Conservation (phyloP, 257 asterid genomes). For the Galeopsis tetrahit region DNA sequence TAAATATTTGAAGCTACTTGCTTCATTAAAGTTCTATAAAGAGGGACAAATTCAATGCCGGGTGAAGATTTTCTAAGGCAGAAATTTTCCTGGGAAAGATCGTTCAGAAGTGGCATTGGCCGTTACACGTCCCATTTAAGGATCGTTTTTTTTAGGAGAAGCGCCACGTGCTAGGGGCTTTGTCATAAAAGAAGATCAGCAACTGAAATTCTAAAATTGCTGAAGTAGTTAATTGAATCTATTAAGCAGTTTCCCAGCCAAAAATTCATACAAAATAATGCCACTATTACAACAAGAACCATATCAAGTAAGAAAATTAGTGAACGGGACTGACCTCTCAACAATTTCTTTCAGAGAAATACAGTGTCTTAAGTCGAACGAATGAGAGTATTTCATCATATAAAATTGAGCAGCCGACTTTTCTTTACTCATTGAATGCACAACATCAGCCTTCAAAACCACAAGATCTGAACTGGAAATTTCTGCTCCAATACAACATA, state of each 20-base stretch:
- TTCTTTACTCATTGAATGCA: constrained; percentile 60
- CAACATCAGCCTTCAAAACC: constrained; percentile 63
- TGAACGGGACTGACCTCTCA: constrained; percentile 54
- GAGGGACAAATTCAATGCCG: background rate
- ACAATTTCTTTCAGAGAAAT: constrained; percentile 50
- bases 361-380: constrained; percentile 34
- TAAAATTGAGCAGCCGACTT: constrained; percentile 62
- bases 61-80: background rate
- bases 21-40: background rate
- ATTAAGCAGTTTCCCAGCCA: background rate
- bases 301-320: constrained; percentile 18
- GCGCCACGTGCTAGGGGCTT: background rate
- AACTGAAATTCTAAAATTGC: background rate
- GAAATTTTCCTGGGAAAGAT: background rate
- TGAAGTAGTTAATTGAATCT: background rate
- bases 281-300: background rate
- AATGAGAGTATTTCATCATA: constrained; percentile 50
- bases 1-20: background rate
- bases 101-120: background rate
- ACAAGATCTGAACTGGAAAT: constrained; percentile 47
- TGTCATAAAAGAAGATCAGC: background rate
- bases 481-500: constrained; percentile 48
- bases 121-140: background rate
- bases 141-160: background rate
- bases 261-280: background rate